Evolutionary conservation across 208 protist genomes (phyloP).

Genomic region (Leishmania martiniquensis): DNA sequence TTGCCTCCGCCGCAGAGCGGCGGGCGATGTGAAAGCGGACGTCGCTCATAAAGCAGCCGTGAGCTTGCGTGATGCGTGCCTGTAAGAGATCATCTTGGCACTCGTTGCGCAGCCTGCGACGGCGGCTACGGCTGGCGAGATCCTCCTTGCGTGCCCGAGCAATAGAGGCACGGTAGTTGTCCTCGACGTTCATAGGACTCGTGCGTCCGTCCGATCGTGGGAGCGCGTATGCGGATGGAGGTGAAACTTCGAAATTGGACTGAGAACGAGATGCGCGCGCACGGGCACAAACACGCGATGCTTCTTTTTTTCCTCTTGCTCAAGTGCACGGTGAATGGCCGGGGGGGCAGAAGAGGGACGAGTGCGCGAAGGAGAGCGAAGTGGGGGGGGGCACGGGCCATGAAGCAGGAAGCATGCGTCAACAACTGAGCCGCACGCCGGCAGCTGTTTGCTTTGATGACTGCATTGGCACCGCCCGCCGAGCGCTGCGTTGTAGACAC

Average conservation of each 20-base stretch:
- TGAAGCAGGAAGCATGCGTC: too few species aligned
- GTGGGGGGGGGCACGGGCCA: too few species aligned
- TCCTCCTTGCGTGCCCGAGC: conserved; percentile 39
- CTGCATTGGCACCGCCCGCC: background rate
- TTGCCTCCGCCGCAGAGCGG: conserved; percentile 52
- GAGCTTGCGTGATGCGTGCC: conserved; percentile 22
- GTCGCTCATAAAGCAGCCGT: conserved; percentile 26
- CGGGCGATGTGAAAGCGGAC: conserved; percentile 28
- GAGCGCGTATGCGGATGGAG: background rate
- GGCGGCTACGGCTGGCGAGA: conserved; percentile 32
- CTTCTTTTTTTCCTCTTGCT: background rate
- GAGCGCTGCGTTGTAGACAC: too few species aligned
- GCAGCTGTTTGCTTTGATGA: background rate
- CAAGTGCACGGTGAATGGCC: background rate
- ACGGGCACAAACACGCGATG: background rate
- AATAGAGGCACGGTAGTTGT: conserved; percentile 42
- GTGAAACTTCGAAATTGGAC: background rate
- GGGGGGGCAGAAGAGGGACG: background rate
- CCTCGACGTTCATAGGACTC: conserved; percentile 31
- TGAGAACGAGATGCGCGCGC: too few species aligned
- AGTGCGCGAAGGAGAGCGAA: background rate
- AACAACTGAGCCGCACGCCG: background rate
- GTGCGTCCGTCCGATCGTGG: background rate
- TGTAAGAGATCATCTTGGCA: conserved; percentile 36
- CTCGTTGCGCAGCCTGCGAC: conserved; percentile 50